These are phyloP conservation scores for Entophlyctis helioformis DNA, from an alignment of 192 early-diverging fungal genomes.

Conservation along the genomic window DNA sequence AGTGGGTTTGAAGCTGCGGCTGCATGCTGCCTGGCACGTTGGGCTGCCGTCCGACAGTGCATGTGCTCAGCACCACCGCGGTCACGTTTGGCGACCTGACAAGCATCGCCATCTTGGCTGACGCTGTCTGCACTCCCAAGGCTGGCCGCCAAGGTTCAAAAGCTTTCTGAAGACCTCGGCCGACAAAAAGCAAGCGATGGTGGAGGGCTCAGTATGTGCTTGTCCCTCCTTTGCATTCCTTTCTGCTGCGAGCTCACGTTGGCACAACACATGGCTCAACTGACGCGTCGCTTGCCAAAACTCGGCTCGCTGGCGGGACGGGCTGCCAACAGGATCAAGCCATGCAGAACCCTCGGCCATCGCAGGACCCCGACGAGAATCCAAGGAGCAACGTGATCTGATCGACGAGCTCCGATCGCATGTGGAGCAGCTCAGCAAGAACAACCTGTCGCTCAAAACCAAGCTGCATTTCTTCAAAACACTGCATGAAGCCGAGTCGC, in stretches of 20 bases:
- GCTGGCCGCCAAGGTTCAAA: conserved; percentile 30
- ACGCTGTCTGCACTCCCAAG: no score
- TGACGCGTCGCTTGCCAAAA: no score
- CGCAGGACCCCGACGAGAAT: background rate
- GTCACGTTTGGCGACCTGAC: no score
- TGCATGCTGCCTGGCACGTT: no score
- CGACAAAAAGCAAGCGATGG: conserved; percentile 1
- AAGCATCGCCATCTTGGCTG: no score
- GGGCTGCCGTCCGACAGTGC: no score
- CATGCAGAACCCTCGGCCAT: background rate
- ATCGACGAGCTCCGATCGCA: no score
- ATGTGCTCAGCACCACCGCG: no score
- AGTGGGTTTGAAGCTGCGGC: no score
- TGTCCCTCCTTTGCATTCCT: background rate
- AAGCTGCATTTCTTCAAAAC: conserved; percentile 33
- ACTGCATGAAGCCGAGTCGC: conserved; percentile 39
- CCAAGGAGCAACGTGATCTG: background rate
- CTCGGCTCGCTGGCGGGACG: conserved; percentile 9
- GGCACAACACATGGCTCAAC: conserved; percentile 23
- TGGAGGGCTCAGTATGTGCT: background rate
- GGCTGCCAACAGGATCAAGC: background rate
- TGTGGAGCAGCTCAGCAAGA: no score
- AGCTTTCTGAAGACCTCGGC: conserved; percentile 25
- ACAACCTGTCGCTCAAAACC: background rate
- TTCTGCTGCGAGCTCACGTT: background rate